Evolutionary conservation across 2,329 filamentous ascomycete genomes (phyloP).

Genomic region (Monosporascus sp.): DNA sequence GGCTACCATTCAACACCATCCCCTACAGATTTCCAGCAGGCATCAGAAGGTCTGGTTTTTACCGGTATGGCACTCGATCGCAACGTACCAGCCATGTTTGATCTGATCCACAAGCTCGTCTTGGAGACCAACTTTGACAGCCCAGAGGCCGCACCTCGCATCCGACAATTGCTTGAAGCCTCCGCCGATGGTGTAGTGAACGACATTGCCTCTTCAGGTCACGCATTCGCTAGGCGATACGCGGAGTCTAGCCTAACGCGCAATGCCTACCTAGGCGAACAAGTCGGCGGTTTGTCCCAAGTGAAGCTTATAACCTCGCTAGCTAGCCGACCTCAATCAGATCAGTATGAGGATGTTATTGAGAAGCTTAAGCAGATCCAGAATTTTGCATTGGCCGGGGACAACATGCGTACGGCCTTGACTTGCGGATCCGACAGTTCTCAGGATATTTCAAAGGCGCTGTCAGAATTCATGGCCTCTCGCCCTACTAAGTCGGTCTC

Average conservation of each 20-base stretch:
- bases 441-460: constrained; percentile 60
- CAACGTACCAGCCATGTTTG: constrained; percentile 87
- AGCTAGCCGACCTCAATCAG: constrained; percentile 63
- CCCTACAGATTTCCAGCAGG: constrained; percentile 63
- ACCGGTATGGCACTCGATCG: constrained; percentile 83
- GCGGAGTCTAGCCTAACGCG: constrained; percentile 75
- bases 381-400: constrained; percentile 64
- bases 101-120: constrained; percentile 74
- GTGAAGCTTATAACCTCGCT: constrained; percentile 78
- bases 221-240: constrained; percentile 77
- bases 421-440: constrained; percentile 78
- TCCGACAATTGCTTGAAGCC: constrained; percentile 80
- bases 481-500: constrained; percentile 43
- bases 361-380: constrained; percentile 83
- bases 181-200: constrained; percentile 88
- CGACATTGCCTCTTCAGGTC: constrained; percentile 83
- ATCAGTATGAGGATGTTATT: constrained; percentile 70
- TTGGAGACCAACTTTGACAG: constrained; percentile 87
- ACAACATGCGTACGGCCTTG: constrained; percentile 70
- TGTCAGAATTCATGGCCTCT: constrained; percentile 64
- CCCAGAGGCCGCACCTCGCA: constrained; percentile 72
- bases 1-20: constrained; percentile 79
- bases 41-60: constrained; percentile 77
- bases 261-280: constrained; percentile 69
- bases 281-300: constrained; percentile 86